A percentile compares a stretch with the other conserved stretches of the same genome.
These are phyloP conservation scores for Boletellus ananiceps DNA, from an alignment of 768 basidiomycete species.

Conservation along the genomic window DNA sequence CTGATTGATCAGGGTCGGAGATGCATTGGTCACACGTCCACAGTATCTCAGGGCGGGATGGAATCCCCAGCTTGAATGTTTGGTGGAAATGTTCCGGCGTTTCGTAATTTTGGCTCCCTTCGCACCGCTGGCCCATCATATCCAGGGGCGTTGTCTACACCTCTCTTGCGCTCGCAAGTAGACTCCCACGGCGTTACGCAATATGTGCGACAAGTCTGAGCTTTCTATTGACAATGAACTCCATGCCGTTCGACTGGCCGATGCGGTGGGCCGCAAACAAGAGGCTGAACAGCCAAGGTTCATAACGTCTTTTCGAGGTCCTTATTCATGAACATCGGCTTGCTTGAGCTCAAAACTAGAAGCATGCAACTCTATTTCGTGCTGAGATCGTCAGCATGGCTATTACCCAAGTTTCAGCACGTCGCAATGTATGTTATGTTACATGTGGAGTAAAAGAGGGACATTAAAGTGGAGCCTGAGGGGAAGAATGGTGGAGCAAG, in stretches of 20 bases:
- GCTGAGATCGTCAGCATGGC: slow-evolving; percentile 7
- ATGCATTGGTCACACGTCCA: too few species aligned
- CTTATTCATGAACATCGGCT: not conserved
- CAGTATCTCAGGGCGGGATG: too few species aligned
- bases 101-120: too few species aligned
- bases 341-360: not conserved
- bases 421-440: slow-evolving; percentile 27
- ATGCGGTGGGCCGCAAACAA: slow-evolving; percentile 49
- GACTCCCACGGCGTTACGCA: slow-evolving; percentile 47
- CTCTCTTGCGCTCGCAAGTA: too few species aligned
- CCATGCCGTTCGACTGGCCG: slow-evolving; percentile 34
- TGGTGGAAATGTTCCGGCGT: too few species aligned
- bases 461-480: slow-evolving; percentile 9
- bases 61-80: too few species aligned
- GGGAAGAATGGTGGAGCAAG: slow-evolving; percentile 1
- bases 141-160: too few species aligned
- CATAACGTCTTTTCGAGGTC: not conserved
- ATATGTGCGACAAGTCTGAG: slow-evolving; percentile 37
- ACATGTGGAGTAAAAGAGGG: slow-evolving; percentile 22
- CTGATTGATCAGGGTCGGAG: slow-evolving; percentile 48
- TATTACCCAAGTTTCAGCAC: slow-evolving; percentile 30
- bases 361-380: slow-evolving; percentile 5
- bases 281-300: slow-evolving; percentile 29
- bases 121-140: too few species aligned
- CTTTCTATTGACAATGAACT: slow-evolving; percentile 47